phyloP scores from a whole-genome alignment of 345 rosid species.

The Salix purpurea region DNA sequence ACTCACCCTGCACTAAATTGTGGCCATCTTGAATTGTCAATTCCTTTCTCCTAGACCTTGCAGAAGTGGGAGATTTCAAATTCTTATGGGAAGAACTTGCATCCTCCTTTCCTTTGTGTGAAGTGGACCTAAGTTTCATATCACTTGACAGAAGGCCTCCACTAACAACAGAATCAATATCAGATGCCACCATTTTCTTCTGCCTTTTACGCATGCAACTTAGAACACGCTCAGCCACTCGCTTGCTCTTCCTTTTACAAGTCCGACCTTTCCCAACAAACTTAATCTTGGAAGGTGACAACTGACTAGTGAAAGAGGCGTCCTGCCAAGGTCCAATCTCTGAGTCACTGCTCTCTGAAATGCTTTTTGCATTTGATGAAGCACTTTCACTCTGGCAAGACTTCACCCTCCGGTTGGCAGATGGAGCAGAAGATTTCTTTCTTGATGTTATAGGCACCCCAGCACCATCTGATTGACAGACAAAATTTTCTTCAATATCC shows the following conservation, averaged over 20 bases:
- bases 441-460: constrained; percentile 36
- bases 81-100: constrained; percentile 69
- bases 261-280: constrained; percentile 52
- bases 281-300: constrained; percentile 60
- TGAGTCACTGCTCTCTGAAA: constrained; percentile 83
- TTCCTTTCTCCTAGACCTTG: constrained; percentile 60
- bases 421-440: constrained; percentile 52
- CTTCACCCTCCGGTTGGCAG: constrained; percentile 47
- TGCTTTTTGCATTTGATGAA: constrained; percentile 75
- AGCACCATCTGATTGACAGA: constrained; percentile 52
- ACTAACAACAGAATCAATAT: constrained; percentile 70
- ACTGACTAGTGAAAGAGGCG: constrained; percentile 31
- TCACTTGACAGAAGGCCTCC: constrained; percentile 47
- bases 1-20: constrained; percentile 37
- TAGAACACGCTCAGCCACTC: constrained; percentile 79
- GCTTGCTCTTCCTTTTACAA: constrained; percentile 80
- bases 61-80: constrained; percentile 44
- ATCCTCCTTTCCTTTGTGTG: constrained; percentile 71
- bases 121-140: constrained; percentile 46
- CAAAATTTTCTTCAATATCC: constrained; percentile 46
- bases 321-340: constrained; percentile 63
- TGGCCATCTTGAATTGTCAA: constrained; percentile 26
- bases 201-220: constrained; percentile 76
- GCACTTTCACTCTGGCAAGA: constrained; percentile 88
- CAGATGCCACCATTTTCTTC: constrained; percentile 63